Evolutionary conservation across 2,329 filamentous ascomycete species (phyloP).

Genomic region (Penicillium sp.): DNA sequence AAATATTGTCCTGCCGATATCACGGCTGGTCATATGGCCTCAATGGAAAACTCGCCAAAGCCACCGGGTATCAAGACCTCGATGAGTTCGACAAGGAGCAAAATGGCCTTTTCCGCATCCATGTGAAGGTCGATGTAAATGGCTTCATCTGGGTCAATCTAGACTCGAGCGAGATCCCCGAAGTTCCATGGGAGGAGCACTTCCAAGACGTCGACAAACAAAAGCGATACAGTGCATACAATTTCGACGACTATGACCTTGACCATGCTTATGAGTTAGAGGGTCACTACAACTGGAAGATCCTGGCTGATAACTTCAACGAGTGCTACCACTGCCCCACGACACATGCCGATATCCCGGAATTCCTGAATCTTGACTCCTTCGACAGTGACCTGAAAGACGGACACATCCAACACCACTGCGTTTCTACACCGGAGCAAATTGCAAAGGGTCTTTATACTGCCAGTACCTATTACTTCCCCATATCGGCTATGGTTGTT

Average conservation of each 20-base stretch:
- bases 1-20: conserved; percentile 22
- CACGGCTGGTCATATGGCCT: conserved; percentile 26
- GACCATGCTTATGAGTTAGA: conserved; percentile 22
- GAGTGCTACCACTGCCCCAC: conserved; percentile 63
- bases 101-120: conserved; percentile 21
- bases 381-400: conserved; percentile 53
- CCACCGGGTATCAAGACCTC: conserved; percentile 17
- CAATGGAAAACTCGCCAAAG: conserved; percentile 26
- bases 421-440: conserved; percentile 49
- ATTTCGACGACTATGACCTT: conserved; percentile 22
- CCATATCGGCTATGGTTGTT: conserved; percentile 32
- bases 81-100: conserved; percentile 20
- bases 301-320: conserved; percentile 36
- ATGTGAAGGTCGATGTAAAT: conserved; percentile 23
- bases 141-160: conserved; percentile 26
- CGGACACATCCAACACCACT: conserved; percentile 53
- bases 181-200: conserved; percentile 24
- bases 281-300: conserved; percentile 26
- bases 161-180: conserved; percentile 21
- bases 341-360: conserved; percentile 57
- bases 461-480: conserved; percentile 36
- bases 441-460: conserved; percentile 46
- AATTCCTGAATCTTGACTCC: conserved; percentile 56
- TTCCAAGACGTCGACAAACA: conserved; percentile 23
- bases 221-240: conserved; percentile 21